phyloP scores from a whole-genome alignment of 148 eudicot genomes.

The Hydrangea macrophylla region DNA sequence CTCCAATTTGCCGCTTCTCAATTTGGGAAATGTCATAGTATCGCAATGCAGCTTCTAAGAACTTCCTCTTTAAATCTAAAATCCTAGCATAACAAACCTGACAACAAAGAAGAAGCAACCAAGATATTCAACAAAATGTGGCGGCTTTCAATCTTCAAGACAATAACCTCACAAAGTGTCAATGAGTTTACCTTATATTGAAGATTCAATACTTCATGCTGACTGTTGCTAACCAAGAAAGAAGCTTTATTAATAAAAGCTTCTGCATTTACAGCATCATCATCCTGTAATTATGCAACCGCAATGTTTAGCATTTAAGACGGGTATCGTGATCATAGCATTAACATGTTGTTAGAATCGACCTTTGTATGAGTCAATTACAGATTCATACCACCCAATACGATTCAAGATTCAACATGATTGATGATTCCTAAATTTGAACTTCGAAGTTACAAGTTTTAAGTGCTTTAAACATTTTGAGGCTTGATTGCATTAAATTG shows the following conservation, averaged over 20 bases:
- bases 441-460: too few species aligned
- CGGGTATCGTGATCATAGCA: too few species aligned
- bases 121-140: conserved; percentile 10
- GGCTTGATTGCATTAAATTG: too few species aligned
- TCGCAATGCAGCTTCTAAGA: conserved; percentile 96
- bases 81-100: conserved; percentile 96
- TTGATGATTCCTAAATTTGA: too few species aligned
- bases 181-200: conserved; percentile 71
- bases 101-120: conserved; percentile 4
- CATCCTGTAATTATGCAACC: too few species aligned
- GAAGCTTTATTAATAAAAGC: conserved; percentile 97
- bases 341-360: too few species aligned
- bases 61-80: conserved; percentile 90
- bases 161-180: conserved; percentile 1
- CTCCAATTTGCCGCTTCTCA: conserved; percentile 91
- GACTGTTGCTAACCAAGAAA: conserved; percentile 84
- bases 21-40: conserved; percentile 95
- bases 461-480: too few species aligned
- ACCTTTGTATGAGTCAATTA: too few species aligned
- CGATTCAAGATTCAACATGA: too few species aligned
- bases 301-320: too few species aligned
- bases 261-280: conserved; percentile 94
- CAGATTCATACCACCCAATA: too few species aligned
- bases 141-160: not conserved
- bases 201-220: conserved; percentile 79